Conservation (phyloP, 345 rosid genomes). For the Gossypium anomalum region DNA sequence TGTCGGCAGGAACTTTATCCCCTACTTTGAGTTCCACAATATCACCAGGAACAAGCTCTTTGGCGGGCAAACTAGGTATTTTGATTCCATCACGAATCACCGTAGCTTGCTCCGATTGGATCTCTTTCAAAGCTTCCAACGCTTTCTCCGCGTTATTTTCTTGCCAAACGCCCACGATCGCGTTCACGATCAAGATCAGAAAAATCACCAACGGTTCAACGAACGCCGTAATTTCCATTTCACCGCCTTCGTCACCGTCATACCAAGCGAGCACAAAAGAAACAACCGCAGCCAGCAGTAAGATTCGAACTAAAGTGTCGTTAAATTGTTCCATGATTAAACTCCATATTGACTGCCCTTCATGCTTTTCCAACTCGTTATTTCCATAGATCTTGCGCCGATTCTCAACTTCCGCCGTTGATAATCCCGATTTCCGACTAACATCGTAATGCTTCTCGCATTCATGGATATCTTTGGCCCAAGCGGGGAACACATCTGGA, state of each 20-base stretch:
- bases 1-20: slow-evolving; percentile 72
- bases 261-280: slow-evolving; percentile 63
- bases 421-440: slow-evolving; percentile 32
- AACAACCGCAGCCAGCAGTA: slow-evolving; percentile 50
- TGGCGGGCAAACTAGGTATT: slow-evolving; percentile 35
- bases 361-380: slow-evolving; percentile 60
- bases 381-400: slow-evolving; percentile 42
- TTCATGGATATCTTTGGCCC: slow-evolving; percentile 47
- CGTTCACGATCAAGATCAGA: slow-evolving; percentile 60
- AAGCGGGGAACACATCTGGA: slow-evolving; percentile 40
- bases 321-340: slow-evolving; percentile 56
- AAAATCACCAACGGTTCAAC: slow-evolving; percentile 75
- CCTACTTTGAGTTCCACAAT: slow-evolving; percentile 64
- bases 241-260: slow-evolving; percentile 52
- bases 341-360: slow-evolving; percentile 47
- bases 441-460: slow-evolving; percentile 46
- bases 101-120: slow-evolving; percentile 61
- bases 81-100: slow-evolving; percentile 48
- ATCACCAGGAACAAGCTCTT: slow-evolving; percentile 65
- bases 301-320: slow-evolving; percentile 57
- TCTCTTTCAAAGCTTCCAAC: slow-evolving; percentile 60
- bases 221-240: slow-evolving; percentile 62
- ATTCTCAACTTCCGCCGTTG: slow-evolving; percentile 31
- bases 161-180: slow-evolving; percentile 67
- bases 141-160: slow-evolving; percentile 74